phyloP scores from a whole-genome alignment of 129 eudicot genomes.

The Lactuca sativa region DNA sequence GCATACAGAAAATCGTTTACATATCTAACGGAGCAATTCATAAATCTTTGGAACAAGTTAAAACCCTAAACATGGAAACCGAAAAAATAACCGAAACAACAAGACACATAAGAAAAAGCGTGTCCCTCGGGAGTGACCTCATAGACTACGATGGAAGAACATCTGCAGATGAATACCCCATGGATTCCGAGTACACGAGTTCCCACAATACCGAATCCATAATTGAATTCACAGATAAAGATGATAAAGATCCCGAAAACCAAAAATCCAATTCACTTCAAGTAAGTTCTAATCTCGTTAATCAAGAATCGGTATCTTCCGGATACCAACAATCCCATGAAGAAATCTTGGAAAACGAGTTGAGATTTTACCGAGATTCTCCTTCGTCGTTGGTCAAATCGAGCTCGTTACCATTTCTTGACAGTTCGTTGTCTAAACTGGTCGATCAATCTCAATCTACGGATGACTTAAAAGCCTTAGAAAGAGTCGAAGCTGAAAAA shows the following conservation, averaged over 20 bases:
- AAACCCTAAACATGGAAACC: slow-evolving; percentile 19
- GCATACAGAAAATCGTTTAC: slow-evolving; percentile 57
- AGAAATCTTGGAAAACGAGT: slow-evolving; percentile 29
- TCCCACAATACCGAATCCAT: slow-evolving; percentile 36
- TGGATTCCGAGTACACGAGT: slow-evolving; percentile 30
- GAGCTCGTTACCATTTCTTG: slow-evolving; percentile 5
- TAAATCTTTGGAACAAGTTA: slow-evolving; percentile 55
- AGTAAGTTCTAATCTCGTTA: slow-evolving; percentile 39
- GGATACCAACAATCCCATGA: slow-evolving; percentile 43
- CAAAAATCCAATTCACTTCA: slow-evolving; percentile 40
- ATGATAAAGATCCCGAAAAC: slow-evolving; percentile 30
- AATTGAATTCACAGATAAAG: slow-evolving; percentile 28
- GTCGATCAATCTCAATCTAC: slow-evolving; percentile 40
- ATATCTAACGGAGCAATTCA: slow-evolving; percentile 70
- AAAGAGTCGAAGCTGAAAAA: slow-evolving; percentile 32
- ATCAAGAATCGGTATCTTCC: slow-evolving; percentile 40
- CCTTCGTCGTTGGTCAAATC: neutral
- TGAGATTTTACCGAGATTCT: slow-evolving; percentile 18
- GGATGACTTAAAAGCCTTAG: slow-evolving; percentile 48
- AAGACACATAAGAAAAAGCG: slow-evolving; percentile 41
- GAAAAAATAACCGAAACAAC: slow-evolving; percentile 11
- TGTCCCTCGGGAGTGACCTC: slow-evolving; percentile 52
- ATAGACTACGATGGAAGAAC: slow-evolving; percentile 37
- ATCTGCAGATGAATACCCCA: slow-evolving; percentile 30
- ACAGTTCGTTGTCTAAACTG: slow-evolving; percentile 1